Conservation (phyloP, 2,329 filamentous ascomycete genomes). For the Xylariales sp. region DNA sequence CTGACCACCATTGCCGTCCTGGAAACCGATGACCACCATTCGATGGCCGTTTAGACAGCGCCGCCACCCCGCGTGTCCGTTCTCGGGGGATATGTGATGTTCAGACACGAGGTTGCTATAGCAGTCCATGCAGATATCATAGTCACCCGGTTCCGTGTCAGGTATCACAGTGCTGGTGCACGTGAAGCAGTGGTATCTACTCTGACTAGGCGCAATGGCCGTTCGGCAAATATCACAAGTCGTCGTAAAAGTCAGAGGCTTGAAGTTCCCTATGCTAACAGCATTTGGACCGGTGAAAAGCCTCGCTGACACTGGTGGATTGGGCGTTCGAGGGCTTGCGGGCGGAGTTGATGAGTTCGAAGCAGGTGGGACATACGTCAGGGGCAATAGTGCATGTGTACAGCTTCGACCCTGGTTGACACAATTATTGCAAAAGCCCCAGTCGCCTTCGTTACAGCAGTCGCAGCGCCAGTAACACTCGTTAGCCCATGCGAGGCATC, state of each 20-base stretch:
- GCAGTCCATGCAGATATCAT: constrained; percentile 77
- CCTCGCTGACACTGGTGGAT: constrained; percentile 40
- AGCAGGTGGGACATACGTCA: constrained; percentile 54
- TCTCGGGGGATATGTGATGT: constrained; percentile 64
- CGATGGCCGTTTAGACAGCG: constrained; percentile 76
- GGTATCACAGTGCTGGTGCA: constrained; percentile 54
- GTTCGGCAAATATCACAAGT: constrained; percentile 75
- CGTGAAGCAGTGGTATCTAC: constrained; percentile 73
- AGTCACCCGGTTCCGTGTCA: constrained; percentile 62
- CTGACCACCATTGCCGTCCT: constrained; percentile 62
- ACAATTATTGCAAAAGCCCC: constrained; percentile 88
- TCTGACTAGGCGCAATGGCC: constrained; percentile 63
- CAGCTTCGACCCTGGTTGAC: constrained; percentile 80
- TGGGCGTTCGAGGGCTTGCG: constrained; percentile 36
- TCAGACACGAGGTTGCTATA: constrained; percentile 63
- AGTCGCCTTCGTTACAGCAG: constrained; percentile 84
- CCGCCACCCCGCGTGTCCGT: constrained; percentile 78
- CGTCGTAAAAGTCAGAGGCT: constrained; percentile 66
- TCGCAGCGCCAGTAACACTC: constrained; percentile 88
- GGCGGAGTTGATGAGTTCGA: constrained; percentile 29
- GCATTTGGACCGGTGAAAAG: constrained; percentile 44
- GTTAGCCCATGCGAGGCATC: constrained; percentile 69
- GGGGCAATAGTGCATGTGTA: constrained; percentile 73
- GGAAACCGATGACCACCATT: constrained; percentile 77
- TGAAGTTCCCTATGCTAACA: constrained; percentile 50